phyloP scores from a whole-genome alignment of 306 rosid genomes.

The Macrotyloma uniflorum region DNA sequence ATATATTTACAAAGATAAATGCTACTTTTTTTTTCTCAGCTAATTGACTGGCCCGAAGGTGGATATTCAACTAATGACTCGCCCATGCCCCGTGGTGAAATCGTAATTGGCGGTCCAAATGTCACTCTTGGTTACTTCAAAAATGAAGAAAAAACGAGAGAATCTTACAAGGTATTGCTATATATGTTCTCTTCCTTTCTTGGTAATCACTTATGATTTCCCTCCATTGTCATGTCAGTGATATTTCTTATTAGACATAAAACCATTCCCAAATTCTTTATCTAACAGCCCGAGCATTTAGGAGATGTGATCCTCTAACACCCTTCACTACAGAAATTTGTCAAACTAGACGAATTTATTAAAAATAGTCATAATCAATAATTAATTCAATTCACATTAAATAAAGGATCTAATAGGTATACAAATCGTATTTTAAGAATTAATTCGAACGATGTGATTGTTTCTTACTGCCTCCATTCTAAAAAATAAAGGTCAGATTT shows the following conservation, averaged over 20 bases:
- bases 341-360: no score
- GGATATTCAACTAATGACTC: slow-evolving; percentile 72
- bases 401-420: no score
- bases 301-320: not conserved
- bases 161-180: slow-evolving; percentile 80
- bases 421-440: no score
- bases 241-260: slow-evolving; percentile 20
- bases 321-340: no score
- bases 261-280: slow-evolving; percentile 6
- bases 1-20: not conserved
- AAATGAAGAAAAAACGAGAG: slow-evolving; percentile 86
- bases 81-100: slow-evolving; percentile 96
- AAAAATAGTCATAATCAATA: no score
- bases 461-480: not conserved
- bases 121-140: slow-evolving; percentile 93
- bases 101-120: slow-evolving; percentile 91
- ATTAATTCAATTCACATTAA: no score
- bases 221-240: not conserved
- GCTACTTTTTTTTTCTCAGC: slow-evolving; percentile 48
- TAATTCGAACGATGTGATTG: no score
- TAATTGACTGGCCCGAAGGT: slow-evolving; percentile 93
- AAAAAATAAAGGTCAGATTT: slow-evolving; percentile 12
- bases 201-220: slow-evolving; percentile 6
- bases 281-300: slow-evolving; percentile 2
- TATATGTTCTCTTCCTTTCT: not conserved